Evolutionary conservation across 495 filamentous ascomycete species (phyloP).

Genomic region (Penicillium subrubescens): DNA sequence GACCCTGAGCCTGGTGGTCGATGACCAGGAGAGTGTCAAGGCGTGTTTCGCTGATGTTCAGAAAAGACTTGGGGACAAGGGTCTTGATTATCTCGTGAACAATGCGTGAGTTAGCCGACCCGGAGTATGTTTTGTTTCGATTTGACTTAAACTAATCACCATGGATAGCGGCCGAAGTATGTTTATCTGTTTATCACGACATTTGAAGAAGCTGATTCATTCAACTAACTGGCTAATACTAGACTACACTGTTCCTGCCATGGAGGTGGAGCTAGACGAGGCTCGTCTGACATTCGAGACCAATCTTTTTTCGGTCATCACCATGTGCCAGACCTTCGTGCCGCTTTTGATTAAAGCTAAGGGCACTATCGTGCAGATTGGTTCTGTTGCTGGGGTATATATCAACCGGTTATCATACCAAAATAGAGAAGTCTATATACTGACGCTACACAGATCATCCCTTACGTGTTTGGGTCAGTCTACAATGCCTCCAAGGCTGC

Average conservation of each 20-base stretch:
- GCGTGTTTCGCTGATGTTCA: constrained; percentile 46
- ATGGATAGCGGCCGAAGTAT: constrained; percentile 40
- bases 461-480: constrained; percentile 56
- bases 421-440: background rate
- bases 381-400: constrained; percentile 55
- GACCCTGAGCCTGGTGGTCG: constrained; percentile 56
- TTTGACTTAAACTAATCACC: constrained; percentile 12
- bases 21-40: constrained; percentile 48
- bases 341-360: constrained; percentile 59
- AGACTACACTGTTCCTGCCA: constrained; percentile 64
- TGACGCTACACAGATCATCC: constrained; percentile 42
- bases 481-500: constrained; percentile 70
- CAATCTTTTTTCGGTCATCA: constrained; percentile 63
- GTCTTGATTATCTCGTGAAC: constrained; percentile 61
- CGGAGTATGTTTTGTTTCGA: background rate
- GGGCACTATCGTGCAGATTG: constrained; percentile 64
- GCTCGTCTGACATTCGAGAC: constrained; percentile 55
- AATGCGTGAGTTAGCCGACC: constrained; percentile 52
- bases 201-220: background rate
- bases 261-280: constrained; percentile 56
- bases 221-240: constrained; percentile 5
- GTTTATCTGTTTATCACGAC: constrained; percentile 18
- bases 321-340: constrained; percentile 59
- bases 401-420: background rate
- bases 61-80: constrained; percentile 41